A percentile compares a stretch with the other conserved stretches of the same genome.
These are phyloP conservation scores for Flaveria trinervia DNA, from an alignment of 129 eudicot species.

Conservation along the genomic window DNA sequence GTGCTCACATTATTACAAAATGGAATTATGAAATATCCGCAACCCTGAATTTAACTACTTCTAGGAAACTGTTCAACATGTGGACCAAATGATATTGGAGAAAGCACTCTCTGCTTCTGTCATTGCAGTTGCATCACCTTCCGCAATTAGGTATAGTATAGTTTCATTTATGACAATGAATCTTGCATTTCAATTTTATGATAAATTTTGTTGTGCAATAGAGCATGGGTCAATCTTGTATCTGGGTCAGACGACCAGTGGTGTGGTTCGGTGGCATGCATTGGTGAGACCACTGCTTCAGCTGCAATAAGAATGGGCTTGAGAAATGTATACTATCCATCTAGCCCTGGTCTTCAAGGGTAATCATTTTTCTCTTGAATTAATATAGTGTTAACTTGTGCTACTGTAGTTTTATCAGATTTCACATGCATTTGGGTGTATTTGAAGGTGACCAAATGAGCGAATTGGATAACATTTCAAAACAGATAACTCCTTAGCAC, in stretches of 20 bases:
- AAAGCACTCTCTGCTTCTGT: conserved; percentile 78
- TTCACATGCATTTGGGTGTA: conserved; percentile 2
- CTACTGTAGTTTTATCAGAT: conserved; percentile 1
- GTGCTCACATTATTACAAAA: not conserved
- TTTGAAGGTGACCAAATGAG: not conserved
- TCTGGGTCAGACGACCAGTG: conserved; percentile 53
- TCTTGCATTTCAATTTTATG: not conserved
- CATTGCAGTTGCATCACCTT: conserved; percentile 93
- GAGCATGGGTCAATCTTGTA: conserved; percentile 74
- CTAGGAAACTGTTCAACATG: conserved; percentile 67
- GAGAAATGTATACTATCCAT: conserved; percentile 69
- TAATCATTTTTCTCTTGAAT: conserved; percentile 32
- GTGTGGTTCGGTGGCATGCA: conserved; percentile 77
- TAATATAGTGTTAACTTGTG: not conserved
- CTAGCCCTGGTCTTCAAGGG: conserved; percentile 82
- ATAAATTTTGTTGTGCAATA: conserved; percentile 30
- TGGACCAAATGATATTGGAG: conserved; percentile 53
- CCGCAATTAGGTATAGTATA: conserved; percentile 68
- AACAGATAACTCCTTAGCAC: not conserved
- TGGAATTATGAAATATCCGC: not conserved
- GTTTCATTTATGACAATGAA: not conserved
- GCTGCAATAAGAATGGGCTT: conserved; percentile 79
- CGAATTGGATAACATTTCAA: not conserved
- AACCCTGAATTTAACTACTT: conserved; percentile 17
- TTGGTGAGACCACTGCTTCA: conserved; percentile 88